phyloP scores from a whole-genome alignment of 805 yeast genomes.

The Candida namnaoensis region DNA sequence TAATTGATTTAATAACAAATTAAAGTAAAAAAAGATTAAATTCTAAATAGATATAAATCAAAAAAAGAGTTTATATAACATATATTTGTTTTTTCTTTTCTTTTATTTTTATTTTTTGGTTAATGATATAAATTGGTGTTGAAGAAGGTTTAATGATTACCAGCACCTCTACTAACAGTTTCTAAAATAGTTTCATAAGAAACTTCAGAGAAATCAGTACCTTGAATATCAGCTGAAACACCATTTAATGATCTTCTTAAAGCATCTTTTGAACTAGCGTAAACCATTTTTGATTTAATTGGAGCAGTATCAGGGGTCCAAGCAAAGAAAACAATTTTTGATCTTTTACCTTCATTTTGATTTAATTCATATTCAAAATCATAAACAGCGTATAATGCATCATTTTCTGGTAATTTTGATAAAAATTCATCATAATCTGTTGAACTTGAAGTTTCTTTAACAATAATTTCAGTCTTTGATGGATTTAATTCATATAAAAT shows the following conservation, averaged over 20 bases:
- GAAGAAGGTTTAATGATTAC: slow-evolving; percentile 36
- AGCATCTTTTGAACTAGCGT: slow-evolving; percentile 97
- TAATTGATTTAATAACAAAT: no score
- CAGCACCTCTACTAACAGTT: slow-evolving; percentile 78
- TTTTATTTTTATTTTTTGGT: no score
- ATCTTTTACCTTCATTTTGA: slow-evolving; percentile 91
- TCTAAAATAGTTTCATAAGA: slow-evolving; percentile 90
- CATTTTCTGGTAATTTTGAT: slow-evolving; percentile 87
- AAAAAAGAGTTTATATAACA: no score
- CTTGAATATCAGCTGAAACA: slow-evolving; percentile 90
- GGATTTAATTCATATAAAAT: slow-evolving; percentile 77
- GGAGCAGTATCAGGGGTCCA: slow-evolving; percentile 99
- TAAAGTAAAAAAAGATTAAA: no score
- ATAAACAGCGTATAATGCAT: slow-evolving; percentile 93
- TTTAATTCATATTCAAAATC: slow-evolving; percentile 93
- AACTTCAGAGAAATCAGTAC: slow-evolving; percentile 96
- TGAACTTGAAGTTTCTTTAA: slow-evolving; percentile 73
- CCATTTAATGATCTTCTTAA: slow-evolving; percentile 96
- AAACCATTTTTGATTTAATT: slow-evolving; percentile 92
- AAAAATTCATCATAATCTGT: slow-evolving; percentile 78
- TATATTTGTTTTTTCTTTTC: no score
- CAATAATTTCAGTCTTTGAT: slow-evolving; percentile 83
- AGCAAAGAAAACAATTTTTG: slow-evolving; percentile 60
- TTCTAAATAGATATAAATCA: no score
- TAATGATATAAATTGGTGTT: not conserved